Evolutionary conservation across 805 yeast species (phyloP).

Genomic region (Wickerhamomyces kurtzmanii): DNA sequence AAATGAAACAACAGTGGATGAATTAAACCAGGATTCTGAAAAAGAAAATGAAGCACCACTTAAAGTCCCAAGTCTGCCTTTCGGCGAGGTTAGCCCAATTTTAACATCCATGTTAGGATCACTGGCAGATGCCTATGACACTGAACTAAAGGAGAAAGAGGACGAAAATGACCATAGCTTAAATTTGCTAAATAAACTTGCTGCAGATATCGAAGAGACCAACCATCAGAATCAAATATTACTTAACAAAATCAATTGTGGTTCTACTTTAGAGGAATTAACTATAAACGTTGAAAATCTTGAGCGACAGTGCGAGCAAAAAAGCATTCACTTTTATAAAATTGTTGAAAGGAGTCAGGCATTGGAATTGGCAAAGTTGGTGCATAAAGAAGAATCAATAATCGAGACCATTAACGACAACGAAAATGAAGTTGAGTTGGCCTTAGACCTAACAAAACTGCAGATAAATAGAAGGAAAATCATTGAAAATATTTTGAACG

Average conservation of each 20-base stretch:
- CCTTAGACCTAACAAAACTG: constrained; percentile 35
- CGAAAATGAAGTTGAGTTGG: constrained; percentile 14
- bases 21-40: constrained; percentile 6
- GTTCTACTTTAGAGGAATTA: constrained; percentile 10
- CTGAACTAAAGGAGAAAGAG: constrained; percentile 42
- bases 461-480: constrained; percentile 40
- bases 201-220: constrained; percentile 26
- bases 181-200: constrained; percentile 28
- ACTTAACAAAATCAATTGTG: constrained; percentile 11
- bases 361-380: constrained; percentile 44
- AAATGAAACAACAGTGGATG: constrained; percentile 4
- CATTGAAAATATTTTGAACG: constrained; percentile 41
- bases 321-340: constrained; percentile 25
- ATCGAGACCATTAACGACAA: constrained; percentile 9
- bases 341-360: constrained; percentile 60
- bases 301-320: constrained; percentile 13
- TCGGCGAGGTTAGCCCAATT: constrained; percentile 17
- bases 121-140: constrained; percentile 43
- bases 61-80: constrained; percentile 12
- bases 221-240: constrained; percentile 21
- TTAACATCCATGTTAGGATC: constrained; percentile 28
- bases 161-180: constrained; percentile 41
- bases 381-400: constrained; percentile 40
- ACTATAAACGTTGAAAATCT: constrained; percentile 6
- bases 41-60: constrained; percentile 1